phyloP scores from a whole-genome alignment of 2,329 filamentous ascomycete species.

The Pestalotiopsis sp. region DNA sequence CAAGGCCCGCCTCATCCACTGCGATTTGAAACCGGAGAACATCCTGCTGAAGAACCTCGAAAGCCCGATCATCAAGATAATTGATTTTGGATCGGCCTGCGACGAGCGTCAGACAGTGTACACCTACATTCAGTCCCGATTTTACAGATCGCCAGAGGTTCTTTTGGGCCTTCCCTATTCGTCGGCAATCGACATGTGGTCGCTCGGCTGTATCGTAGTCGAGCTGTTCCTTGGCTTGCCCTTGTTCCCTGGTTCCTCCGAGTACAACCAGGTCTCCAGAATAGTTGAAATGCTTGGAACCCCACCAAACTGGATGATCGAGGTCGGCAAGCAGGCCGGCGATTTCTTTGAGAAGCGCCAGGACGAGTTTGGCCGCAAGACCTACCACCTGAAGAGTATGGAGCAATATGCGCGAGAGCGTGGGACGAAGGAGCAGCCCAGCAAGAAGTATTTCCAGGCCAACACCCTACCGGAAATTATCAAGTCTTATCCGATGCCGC shows the following conservation, averaged over 20 bases:
- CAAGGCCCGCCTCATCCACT: conserved; percentile 96
- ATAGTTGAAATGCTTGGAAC: conserved; percentile 98
- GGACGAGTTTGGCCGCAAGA: conserved; percentile 90
- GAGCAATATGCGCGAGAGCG: conserved; percentile 97
- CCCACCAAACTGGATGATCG: conserved; percentile 97
- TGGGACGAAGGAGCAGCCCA: conserved; percentile 95
- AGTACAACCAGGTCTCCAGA: conserved; percentile 96
- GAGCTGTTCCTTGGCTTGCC: conserved; percentile 95
- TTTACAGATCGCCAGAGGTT: conserved; percentile 96
- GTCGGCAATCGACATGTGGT: conserved; percentile 99
- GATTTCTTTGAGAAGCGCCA: conserved; percentile 94
- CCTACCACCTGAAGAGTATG: conserved; percentile 93
- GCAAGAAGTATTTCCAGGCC: conserved; percentile 98
- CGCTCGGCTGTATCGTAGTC: conserved; percentile 95
- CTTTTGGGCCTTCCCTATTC: conserved; percentile 95
- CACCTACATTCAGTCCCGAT: conserved; percentile 97
- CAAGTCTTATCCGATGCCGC: conserved; percentile 94
- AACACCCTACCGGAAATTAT: conserved; percentile 96
- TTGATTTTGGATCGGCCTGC: conserved; percentile 97
- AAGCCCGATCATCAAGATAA: conserved; percentile 99
- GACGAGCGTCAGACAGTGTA: conserved; percentile 98
- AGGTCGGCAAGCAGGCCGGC: conserved; percentile 96
- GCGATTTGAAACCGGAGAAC: conserved; percentile 97
- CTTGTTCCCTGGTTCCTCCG: conserved; percentile 93
- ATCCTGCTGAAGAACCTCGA: conserved; percentile 97